A percentile compares a stretch with the other conserved stretches of the same genome.
Conservation (phyloP, 2,329 filamentous ascomycete species). For the Fusarium gaditjirri region DNA sequence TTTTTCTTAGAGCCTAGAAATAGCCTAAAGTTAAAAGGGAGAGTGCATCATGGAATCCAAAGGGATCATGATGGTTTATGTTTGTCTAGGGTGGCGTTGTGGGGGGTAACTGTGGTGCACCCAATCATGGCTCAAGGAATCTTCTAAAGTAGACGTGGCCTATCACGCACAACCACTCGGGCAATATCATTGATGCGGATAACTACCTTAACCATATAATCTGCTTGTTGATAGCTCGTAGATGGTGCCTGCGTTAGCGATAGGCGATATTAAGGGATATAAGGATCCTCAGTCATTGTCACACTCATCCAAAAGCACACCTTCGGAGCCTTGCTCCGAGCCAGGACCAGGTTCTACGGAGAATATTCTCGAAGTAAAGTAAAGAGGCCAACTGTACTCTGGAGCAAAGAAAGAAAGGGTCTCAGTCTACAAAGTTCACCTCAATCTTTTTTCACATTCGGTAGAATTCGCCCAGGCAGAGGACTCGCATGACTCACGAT, state of each 20-base stretch:
- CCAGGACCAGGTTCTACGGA: slow-evolving; percentile 1
- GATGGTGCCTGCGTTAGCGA: background rate
- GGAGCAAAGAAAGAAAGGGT: background rate
- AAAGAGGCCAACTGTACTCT: slow-evolving; percentile 34
- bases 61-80: background rate
- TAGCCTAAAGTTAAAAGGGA: background rate
- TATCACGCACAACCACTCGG: background rate
- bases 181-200: background rate
- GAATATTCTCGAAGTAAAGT: slow-evolving; percentile 46
- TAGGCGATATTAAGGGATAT: slow-evolving; percentile 34
- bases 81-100: slow-evolving; percentile 1
- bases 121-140: slow-evolving; percentile 8
- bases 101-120: background rate
- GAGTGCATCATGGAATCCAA: background rate
- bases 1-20: background rate
- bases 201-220: background rate
- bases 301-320: slow-evolving; percentile 26
- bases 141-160: slow-evolving; percentile 5
- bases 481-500: slow-evolving; percentile 28
- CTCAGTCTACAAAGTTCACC: background rate
- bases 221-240: background rate
- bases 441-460: background rate
- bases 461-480: background rate
- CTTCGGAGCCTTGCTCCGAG: slow-evolving; percentile 34
- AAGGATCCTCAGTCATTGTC: slow-evolving; percentile 22